phyloP scores from a whole-genome alignment of 2,329 filamentous ascomycete species.

The Neopestalotiopsis sp. region DNA sequence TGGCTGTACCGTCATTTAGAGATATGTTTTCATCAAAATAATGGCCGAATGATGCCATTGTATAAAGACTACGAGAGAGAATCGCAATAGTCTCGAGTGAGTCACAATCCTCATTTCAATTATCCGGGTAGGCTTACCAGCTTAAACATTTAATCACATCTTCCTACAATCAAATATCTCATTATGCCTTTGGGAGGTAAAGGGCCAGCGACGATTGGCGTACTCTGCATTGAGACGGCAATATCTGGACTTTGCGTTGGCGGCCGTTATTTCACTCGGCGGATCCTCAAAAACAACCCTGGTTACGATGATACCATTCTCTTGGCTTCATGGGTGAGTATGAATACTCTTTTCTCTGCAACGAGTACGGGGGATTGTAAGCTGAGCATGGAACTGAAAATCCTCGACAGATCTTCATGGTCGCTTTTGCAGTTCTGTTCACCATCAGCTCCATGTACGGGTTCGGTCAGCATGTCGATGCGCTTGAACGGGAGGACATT shows the following conservation, averaged over 20 bases:
- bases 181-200: slow-evolving; percentile 3
- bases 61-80: neutral
- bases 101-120: neutral
- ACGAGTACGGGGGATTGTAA: too few relatives aligned
- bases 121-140: neutral
- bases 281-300: neutral
- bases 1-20: neutral
- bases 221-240: neutral
- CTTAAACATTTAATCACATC: neutral
- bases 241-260: neutral
- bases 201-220: neutral
- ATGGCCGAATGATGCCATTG: neutral
- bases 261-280: neutral
- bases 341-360: neutral
- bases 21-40: neutral
- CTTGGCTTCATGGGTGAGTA: neutral
- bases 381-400: neutral
- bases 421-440: slow-evolving; percentile 16
- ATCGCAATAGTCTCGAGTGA: neutral
- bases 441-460: slow-evolving; percentile 22
- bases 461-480: slow-evolving; percentile 24
- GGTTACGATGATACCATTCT: neutral
- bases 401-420: slow-evolving; percentile 3
- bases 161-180: neutral
- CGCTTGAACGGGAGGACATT: slow-evolving; percentile 20